Evolutionary conservation across 2,329 filamentous ascomycete genomes (phyloP).

Genomic region (Trichoderma sp.): DNA sequence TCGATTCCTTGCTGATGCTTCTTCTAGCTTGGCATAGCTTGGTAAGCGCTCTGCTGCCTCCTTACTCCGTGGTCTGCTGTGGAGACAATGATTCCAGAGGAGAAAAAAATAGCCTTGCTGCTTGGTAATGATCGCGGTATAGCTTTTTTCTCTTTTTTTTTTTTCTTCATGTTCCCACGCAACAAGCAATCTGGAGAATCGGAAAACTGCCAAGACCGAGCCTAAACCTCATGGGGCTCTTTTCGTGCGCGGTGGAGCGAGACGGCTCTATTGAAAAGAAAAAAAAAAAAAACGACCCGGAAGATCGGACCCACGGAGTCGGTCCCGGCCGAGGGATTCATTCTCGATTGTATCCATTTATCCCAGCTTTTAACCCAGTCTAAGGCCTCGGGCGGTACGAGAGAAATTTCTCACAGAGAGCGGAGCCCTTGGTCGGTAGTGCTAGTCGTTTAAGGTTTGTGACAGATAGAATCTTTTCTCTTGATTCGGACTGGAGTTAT

Average conservation of each 20-base stretch:
- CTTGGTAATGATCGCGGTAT: background rate
- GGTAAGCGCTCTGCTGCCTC: background rate
- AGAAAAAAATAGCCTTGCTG: background rate
- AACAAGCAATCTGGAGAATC: background rate
- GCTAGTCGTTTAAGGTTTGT: constrained; percentile 12
- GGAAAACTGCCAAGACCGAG: constrained; percentile 17
- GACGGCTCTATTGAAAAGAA: background rate
- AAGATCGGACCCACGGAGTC: constrained; percentile 24
- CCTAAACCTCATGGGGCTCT: constrained; percentile 21
- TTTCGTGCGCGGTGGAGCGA: constrained; percentile 17
- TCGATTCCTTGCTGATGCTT: background rate
- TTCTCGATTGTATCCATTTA: constrained; percentile 7
- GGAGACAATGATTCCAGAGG: background rate
- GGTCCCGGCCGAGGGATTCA: constrained; percentile 23
- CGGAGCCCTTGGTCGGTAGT: background rate
- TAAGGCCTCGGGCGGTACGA: background rate
- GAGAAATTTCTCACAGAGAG: constrained; percentile 18
- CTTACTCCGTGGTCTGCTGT: background rate
- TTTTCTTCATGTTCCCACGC: background rate
- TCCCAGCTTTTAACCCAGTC: background rate
- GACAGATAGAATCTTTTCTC: constrained; percentile 1
- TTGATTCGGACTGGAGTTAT: background rate
- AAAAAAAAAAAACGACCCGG: constrained; percentile 3
- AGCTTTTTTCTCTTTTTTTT: background rate
- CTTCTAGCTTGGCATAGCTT: background rate